Evolutionary conservation across 108 stramenopile species (phyloP), one percentile per base, ranked within the genome.

Genomic region (Pseudonitzschia multistriata): DNA sequence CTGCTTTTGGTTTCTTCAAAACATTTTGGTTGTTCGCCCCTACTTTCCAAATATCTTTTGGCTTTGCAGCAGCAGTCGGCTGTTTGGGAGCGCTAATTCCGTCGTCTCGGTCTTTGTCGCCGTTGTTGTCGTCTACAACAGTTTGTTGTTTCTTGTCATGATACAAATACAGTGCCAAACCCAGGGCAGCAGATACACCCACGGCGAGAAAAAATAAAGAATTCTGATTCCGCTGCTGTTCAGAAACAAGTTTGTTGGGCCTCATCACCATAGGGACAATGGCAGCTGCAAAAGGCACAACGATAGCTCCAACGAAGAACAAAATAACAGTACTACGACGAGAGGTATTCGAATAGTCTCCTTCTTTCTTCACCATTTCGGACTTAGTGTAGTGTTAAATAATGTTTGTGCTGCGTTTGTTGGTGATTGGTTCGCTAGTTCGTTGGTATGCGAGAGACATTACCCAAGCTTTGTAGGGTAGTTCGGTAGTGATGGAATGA

Each of bases 81-180:
- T 48, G 19, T 19, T 48, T n/a, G n/a, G n/a, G n/a, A n/a, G n/a
- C n/a, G n/a, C n/a, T n/a, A n/a, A n/a, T n/a, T 53, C 52, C 52
- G 8, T n/a, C 24, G 24, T 17, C 19, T 30, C 17, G 4, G 22
- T 59, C 35, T 27, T 33, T 59, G 57, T 36, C 17, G 34, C 10
- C 21, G n/a, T n/a, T 33, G 30, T 35, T 36, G n/a, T 35, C 35
- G 34, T 30, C 24, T 17, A 10, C 19, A 8, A 10, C 24, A 0
- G n/a, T 8, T n/a, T 1, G n/a, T 30, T 25, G 28, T 17, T 30
- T 27, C 28, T 37, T 59, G n/a, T 59, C 5, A 30, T 33, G n/a
- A n/a, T 59, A 33, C 57, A 59, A 59, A 59, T 59, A 59, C n/a
- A n/a, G 15, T n/a, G 57, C 57, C 57, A 59, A 59, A 35, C 57